These are phyloP conservation scores for Stromatinia cepivora DNA, from an alignment of 2,329 filamentous ascomycete species.

Conservation along the genomic window DNA sequence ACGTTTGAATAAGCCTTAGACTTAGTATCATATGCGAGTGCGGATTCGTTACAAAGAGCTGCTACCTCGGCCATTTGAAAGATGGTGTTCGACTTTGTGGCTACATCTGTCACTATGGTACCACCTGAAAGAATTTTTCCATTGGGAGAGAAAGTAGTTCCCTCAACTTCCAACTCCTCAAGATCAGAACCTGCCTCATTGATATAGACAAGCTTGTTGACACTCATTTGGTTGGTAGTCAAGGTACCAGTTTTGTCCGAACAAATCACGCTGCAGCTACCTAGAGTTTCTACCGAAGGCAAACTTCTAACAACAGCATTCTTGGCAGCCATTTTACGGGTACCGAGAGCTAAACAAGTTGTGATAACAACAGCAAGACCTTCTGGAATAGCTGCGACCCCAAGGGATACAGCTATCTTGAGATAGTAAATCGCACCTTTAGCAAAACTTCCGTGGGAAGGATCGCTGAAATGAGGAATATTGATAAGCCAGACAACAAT, in stretches of 20 bases:
- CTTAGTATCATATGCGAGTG: conserved; percentile 77
- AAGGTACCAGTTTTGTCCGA: conserved; percentile 98
- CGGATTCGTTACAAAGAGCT: conserved; percentile 85
- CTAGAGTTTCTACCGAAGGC: conserved; percentile 94
- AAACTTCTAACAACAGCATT: conserved; percentile 96
- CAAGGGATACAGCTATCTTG: conserved; percentile 97
- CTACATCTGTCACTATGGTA: conserved; percentile 66
- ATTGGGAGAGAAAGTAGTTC: conserved; percentile 86
- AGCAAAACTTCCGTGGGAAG: conserved; percentile 86
- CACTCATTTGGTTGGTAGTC: conserved; percentile 99
- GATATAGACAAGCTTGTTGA: conserved; percentile 87
- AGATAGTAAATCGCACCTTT: conserved; percentile 99
- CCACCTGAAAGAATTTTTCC: conserved; percentile 72
- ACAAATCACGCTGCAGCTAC: conserved; percentile 99
- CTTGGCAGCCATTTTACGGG: conserved; percentile 97
- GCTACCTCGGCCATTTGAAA: conserved; percentile 73
- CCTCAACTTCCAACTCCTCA: conserved; percentile 85
- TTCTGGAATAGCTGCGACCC: conserved; percentile 96
- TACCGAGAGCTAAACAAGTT: conserved; percentile 94
- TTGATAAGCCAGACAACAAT: conserved; percentile 98
- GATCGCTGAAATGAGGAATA: conserved; percentile 94
- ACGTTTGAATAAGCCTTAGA: conserved; percentile 75
- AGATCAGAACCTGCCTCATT: conserved; percentile 70
- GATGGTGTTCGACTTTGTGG: conserved; percentile 72
- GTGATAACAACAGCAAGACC: conserved; percentile 97